phyloP scores from a whole-genome alignment of 2,329 filamentous ascomycete species.

The Arthrobotrys pseudoclavata region DNA sequence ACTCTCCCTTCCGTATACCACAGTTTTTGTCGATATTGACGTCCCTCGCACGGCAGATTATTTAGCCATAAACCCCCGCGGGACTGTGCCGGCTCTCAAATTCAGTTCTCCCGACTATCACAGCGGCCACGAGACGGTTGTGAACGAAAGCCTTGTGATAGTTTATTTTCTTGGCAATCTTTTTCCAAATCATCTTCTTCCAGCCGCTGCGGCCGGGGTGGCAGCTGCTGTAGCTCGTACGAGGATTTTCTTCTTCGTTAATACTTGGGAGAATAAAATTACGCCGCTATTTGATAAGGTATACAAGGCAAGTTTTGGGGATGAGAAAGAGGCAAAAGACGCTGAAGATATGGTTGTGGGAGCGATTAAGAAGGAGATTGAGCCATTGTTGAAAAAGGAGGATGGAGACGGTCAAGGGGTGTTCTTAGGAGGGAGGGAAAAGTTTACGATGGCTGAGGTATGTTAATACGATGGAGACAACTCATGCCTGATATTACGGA shows the following conservation, averaged over 20 bases:
- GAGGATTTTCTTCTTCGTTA: constrained; percentile 78
- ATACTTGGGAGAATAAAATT: constrained; percentile 77
- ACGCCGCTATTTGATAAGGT: constrained; percentile 69
- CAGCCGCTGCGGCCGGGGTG: constrained; percentile 69
- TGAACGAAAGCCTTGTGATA: constrained; percentile 74
- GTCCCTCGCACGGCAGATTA: constrained; percentile 80
- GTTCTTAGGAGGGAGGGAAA: constrained; percentile 76
- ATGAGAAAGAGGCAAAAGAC: constrained; percentile 70
- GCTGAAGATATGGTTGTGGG: constrained; percentile 69
- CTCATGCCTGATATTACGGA: too few species aligned
- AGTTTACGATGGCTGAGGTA: constrained; percentile 81
- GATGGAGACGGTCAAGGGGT: constrained; percentile 68
- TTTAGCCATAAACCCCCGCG: constrained; percentile 78
- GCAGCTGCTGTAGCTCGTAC: constrained; percentile 75
- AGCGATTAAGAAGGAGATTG: constrained; percentile 77
- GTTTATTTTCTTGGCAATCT: constrained; percentile 71
- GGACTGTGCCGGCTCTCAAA: constrained; percentile 63
- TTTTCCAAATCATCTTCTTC: constrained; percentile 75
- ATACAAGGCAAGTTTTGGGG: constrained; percentile 67
- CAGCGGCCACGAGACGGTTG: constrained; percentile 75
- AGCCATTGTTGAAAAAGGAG: constrained; percentile 74
- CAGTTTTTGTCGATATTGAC: constrained; percentile 79
- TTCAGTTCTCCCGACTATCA: constrained; percentile 68
- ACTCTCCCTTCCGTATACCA: constrained; percentile 75
- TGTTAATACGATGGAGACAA: too few species aligned